A percentile compares a stretch with the other conserved stretches of the same genome.
phyloP scores from a whole-genome alignment of 495 filamentous ascomycete genomes.

The Penicillium waksmanii region DNA sequence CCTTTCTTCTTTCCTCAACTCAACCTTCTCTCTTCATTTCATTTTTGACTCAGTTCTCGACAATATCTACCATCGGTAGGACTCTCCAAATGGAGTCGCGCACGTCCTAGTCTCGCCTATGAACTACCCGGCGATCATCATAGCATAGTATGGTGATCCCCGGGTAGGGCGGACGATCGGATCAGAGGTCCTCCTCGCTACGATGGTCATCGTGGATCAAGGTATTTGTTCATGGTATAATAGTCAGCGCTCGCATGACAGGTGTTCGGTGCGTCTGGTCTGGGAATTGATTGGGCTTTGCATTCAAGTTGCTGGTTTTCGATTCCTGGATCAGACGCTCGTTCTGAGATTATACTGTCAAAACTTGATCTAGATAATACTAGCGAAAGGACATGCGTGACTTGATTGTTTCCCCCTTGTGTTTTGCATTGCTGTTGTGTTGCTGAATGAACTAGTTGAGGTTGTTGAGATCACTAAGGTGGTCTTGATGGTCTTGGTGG shows the following conservation, averaged over 20 bases:
- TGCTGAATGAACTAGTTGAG: slow-evolving; percentile 11
- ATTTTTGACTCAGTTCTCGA: slow-evolving; percentile 6
- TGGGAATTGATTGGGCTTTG: slow-evolving; percentile 1
- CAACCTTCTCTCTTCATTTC: slow-evolving; percentile 3
- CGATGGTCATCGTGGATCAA: slow-evolving; percentile 49
- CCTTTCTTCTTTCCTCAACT: slow-evolving; percentile 1
- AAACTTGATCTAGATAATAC: slow-evolving; percentile 87
- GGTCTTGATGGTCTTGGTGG: too few species aligned
- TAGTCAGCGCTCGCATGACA: slow-evolving; percentile 61
- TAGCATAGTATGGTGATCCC: too few species aligned
- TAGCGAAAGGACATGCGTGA: slow-evolving; percentile 78
- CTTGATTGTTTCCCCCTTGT: slow-evolving; percentile 55
- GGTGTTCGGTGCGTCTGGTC: slow-evolving; percentile 51
- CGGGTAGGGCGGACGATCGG: too few species aligned
- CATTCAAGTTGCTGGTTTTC: background rate
- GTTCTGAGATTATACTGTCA: slow-evolving; percentile 72
- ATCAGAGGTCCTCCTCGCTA: slow-evolving; percentile 28
- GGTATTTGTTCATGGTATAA: slow-evolving; percentile 60
- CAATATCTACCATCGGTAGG: slow-evolving; percentile 37
- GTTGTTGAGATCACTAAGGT: too few species aligned
- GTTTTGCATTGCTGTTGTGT: slow-evolving; percentile 26
- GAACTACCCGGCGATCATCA: too few species aligned
- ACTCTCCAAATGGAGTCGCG: slow-evolving; percentile 41
- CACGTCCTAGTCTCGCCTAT: slow-evolving; percentile 29
- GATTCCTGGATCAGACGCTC: slow-evolving; percentile 21